Evolutionary conservation across 2,329 filamentous ascomycete species (phyloP).

Genomic region (Aspergillus aculeatinus): DNA sequence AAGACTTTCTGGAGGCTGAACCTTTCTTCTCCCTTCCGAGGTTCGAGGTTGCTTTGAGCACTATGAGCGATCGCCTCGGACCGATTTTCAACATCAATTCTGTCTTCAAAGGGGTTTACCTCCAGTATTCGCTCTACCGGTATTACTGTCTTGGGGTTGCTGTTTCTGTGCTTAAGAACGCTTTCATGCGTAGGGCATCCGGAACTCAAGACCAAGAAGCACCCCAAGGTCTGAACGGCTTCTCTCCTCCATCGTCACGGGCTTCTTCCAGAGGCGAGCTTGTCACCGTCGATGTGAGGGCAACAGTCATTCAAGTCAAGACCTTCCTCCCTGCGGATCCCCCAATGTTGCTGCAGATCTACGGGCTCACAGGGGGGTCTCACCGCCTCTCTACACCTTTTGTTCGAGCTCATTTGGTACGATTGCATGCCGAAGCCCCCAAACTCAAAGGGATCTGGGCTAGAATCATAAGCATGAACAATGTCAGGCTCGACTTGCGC

Average conservation of each 20-base stretch:
- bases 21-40: constrained; percentile 83
- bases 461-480: constrained; percentile 78
- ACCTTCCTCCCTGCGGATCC: constrained; percentile 85
- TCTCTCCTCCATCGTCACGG: constrained; percentile 28
- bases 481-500: constrained; percentile 75
- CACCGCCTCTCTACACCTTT: constrained; percentile 88
- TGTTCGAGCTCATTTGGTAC: constrained; percentile 70
- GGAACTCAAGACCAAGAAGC: constrained; percentile 12
- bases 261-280: constrained; percentile 57
- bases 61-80: constrained; percentile 80
- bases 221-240: constrained; percentile 15
- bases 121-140: constrained; percentile 90
- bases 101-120: constrained; percentile 71
- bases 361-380: constrained; percentile 75
- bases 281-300: constrained; percentile 77
- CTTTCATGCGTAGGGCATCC: constrained; percentile 51
- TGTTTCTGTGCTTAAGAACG: constrained; percentile 68
- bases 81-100: constrained; percentile 86
- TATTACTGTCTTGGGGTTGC: constrained; percentile 89
- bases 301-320: constrained; percentile 81
- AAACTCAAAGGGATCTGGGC: constrained; percentile 83
- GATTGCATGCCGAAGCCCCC: constrained; percentile 86
- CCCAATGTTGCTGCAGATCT: constrained; percentile 85
- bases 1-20: constrained; percentile 79
- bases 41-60: constrained; percentile 83